Percentiles rank a stretch among this genome's conserved stretches.
phyloP scores from a whole-genome alignment of 1,139 yeast species.

The Scheffersomyces titani region DNA sequence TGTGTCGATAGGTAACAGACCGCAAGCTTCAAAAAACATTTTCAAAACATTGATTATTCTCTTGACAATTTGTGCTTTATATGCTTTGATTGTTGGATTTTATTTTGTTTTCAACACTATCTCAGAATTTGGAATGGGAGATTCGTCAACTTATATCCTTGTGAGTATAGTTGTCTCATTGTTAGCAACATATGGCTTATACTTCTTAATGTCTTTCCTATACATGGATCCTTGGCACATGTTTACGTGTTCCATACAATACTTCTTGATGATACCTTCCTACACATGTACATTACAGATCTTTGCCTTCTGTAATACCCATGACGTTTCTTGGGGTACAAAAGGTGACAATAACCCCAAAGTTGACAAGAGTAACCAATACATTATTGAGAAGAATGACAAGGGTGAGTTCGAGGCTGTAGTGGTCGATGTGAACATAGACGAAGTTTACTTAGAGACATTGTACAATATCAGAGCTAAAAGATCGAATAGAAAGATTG shows the following conservation, averaged over 20 bases:
- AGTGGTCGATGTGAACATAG: constrained; percentile 87
- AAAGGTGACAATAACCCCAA: constrained; percentile 84
- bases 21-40: constrained; percentile 77
- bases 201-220: constrained; percentile 72
- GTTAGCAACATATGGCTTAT: constrained; percentile 90
- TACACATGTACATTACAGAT: constrained; percentile 89
- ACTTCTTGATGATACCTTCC: constrained; percentile 85
- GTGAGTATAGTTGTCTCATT: constrained; percentile 80
- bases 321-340: constrained; percentile 97
- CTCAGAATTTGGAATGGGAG: constrained; percentile 33
- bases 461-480: constrained; percentile 73
- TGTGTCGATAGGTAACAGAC: constrained; percentile 93
- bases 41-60: constrained; percentile 72
- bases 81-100: constrained; percentile 81
- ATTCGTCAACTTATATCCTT: constrained; percentile 54
- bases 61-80: constrained; percentile 75
- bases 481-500: constrained; percentile 61
- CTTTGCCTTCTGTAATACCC: constrained; percentile 93
- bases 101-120: constrained; percentile 70
- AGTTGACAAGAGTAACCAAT: constrained; percentile 47
- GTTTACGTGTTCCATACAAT: constrained; percentile 79
- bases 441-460: constrained; percentile 80
- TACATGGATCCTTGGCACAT: constrained; percentile 96
- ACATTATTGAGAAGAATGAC: constrained; percentile 48
- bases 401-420: constrained; percentile 82